Base-by-base conservation (phyloP, 2,329 filamentous ascomycete species). In the Microsporum ferrugineum region DNA sequence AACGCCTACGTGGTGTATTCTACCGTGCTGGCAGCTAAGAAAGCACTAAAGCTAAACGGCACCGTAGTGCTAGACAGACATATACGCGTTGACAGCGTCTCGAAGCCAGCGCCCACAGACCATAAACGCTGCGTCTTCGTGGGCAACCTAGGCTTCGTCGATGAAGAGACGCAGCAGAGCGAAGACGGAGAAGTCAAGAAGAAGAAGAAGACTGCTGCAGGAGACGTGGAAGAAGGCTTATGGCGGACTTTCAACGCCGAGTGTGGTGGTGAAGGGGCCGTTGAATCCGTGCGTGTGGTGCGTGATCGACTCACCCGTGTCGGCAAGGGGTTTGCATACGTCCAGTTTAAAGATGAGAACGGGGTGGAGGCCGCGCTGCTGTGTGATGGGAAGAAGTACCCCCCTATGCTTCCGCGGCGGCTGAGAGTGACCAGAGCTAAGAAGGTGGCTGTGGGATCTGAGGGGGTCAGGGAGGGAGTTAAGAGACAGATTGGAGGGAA, bases 291-390 rank as follows among this genome's bases (percentile, higher is more conserved):
- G 39, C 88, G 94, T 38, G 91, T 99, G 23, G 84, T 96, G 58
- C 85, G 94, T 60, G 94, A 99, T 70, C 80, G 88, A 64, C 87
- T 88, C 66, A 99, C 95, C 5, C 84, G 95, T 57, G 89, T 99
- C 34, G 91, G 94, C 69, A 99, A 99, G 73, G 94, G 94, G 3
- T 90, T 99, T 71, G 95, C 95, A 64, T 99, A 99, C 70, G 92
- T 99, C 14, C 94, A 99, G 71, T 99, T 99, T 75, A 84, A 87
- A 79, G 89, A 97, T 68, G 84, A 81, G 64, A 96, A 95, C 68
- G 80, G 87, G 51, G 92, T 99, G 53, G 94, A 99, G 75, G 83
- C 88, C n/a, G 94, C 94, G 1, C 81, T 99, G 10, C 82, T 95
- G 43, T 84, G 92, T 63, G 83, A 96, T 71, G 91, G 85, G 64